Evolutionary conservation across 352 stramenopile species (phyloP).

Genomic region (Pythium phragmitis): DNA sequence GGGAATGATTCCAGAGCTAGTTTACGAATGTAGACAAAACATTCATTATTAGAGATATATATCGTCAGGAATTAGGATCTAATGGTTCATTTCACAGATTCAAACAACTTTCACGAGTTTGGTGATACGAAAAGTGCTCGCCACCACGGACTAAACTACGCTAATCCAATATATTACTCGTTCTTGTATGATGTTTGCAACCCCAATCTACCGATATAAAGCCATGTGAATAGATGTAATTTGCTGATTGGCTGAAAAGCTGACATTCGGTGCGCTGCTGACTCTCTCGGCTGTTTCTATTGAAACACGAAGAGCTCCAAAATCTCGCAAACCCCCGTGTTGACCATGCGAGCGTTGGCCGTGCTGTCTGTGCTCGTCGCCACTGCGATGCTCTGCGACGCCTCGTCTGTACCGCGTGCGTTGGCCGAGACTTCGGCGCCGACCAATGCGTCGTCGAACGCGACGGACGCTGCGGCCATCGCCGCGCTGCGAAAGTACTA

Average conservation of each 20-base stretch:
- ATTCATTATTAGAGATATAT: no score
- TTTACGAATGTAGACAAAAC: no score
- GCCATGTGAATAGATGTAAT: no score
- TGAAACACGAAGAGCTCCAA: slow-evolving; percentile 1
- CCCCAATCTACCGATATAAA: no score
- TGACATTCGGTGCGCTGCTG: not conserved
- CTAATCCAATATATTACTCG: no score
- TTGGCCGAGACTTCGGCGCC: not conserved
- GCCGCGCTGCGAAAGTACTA: slow-evolving; percentile 14
- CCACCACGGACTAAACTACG: no score
- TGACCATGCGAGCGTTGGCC: slow-evolving; percentile 1
- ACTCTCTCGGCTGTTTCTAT: not conserved
- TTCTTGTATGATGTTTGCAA: no score
- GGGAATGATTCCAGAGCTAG: no score
- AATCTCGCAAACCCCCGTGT: not conserved
- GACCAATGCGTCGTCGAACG: not conserved
- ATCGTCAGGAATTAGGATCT: no score
- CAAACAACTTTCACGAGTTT: no score
- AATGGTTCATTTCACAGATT: no score
- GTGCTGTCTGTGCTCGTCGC: slow-evolving; percentile 13
- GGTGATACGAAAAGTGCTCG: no score
- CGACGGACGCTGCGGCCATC: slow-evolving; percentile 1
- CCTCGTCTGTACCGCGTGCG: slow-evolving; percentile 6
- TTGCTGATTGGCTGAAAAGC: not conserved
- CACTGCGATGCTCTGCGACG: slow-evolving; percentile 5